phyloP scores from a whole-genome alignment of 768 basidiomycete species.

The Lyophyllum shimeji region DNA sequence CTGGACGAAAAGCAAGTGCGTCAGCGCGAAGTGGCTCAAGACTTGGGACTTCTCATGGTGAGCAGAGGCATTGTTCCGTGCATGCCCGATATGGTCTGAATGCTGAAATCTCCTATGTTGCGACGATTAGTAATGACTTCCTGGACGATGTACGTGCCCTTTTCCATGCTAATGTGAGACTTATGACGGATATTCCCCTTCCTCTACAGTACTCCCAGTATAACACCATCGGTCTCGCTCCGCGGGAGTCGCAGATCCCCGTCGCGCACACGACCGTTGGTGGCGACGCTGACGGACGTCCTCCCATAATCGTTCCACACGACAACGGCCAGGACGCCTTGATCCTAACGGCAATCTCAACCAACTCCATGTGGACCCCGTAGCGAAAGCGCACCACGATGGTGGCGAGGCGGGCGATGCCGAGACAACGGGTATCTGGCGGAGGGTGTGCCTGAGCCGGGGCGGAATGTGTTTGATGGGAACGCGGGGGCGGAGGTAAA shows the following conservation, averaged over 20 bases:
- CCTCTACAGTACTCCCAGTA: conserved; percentile 59
- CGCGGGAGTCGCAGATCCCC: conserved; percentile 33
- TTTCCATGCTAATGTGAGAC: background rate
- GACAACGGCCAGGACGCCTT: conserved; percentile 26
- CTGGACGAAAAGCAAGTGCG: conserved; percentile 85
- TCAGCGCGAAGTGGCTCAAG: conserved; percentile 79
- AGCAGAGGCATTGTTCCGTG: conserved; percentile 23
- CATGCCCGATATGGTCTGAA: too few relatives aligned
- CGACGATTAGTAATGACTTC: conserved; percentile 64
- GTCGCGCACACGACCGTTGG: conserved; percentile 47
- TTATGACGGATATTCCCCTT: background rate
- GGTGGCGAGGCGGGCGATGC: conserved; percentile 9
- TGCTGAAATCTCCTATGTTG: background rate
- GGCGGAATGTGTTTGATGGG: conserved; percentile 69
- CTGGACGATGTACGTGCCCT: conserved; percentile 52
- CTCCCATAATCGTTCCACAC: conserved; percentile 49
- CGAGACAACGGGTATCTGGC: conserved; percentile 30
- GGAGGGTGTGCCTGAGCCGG: conserved; percentile 66
- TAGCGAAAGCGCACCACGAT: conserved; percentile 2
- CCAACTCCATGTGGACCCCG: conserved; percentile 4
- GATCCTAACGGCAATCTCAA: conserved; percentile 2
- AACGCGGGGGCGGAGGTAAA: conserved; percentile 45
- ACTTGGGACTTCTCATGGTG: conserved; percentile 97
- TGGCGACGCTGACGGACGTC: conserved; percentile 54
- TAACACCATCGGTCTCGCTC: conserved; percentile 33